Evolutionary conservation across 345 rosid species (phyloP).

Genomic region (Aethionema arabicum): DNA sequence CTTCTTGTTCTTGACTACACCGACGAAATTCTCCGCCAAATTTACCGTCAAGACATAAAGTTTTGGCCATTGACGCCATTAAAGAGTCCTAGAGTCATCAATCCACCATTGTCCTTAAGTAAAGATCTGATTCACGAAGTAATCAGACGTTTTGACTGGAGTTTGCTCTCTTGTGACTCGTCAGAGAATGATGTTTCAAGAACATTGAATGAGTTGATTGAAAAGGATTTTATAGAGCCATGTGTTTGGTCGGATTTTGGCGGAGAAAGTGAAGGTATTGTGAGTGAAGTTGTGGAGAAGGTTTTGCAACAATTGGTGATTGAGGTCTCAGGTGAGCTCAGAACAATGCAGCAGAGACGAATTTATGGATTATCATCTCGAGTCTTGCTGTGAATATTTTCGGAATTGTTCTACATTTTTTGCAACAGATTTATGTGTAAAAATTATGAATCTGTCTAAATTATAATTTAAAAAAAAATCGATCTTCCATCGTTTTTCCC

Average conservation of each 20-base stretch:
- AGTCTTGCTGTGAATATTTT: not conserved
- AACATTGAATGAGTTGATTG: slow-evolving; percentile 46
- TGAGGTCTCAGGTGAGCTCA: slow-evolving; percentile 42
- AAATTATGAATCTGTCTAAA: not conserved
- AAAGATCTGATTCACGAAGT: slow-evolving; percentile 43
- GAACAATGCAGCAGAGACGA: slow-evolving; percentile 23
- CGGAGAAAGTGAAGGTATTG: slow-evolving; percentile 48
- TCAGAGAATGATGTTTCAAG: slow-evolving; percentile 4
- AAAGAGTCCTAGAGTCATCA: slow-evolving; percentile 28
- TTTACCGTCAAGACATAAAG: slow-evolving; percentile 35
- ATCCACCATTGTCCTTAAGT: slow-evolving; percentile 19
- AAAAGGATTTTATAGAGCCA: slow-evolving; percentile 52
- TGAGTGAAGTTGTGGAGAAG: slow-evolving; percentile 46
- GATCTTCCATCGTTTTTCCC: no score
- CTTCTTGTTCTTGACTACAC: slow-evolving; percentile 53
- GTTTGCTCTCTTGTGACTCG: slow-evolving; percentile 29
- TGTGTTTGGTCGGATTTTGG: slow-evolving; percentile 51
- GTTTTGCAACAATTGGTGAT: slow-evolving; percentile 50
- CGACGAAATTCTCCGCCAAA: slow-evolving; percentile 57
- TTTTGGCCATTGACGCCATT: slow-evolving; percentile 45
- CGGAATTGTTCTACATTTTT: not conserved
- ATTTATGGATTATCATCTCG: not conserved
- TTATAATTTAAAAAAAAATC: no score
- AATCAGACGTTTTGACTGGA: slow-evolving; percentile 52
- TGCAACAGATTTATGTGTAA: slow-evolving; percentile 24